Evolutionary conservation across 225 moss, liverwort and hornwort genomes (phyloP).

Genomic region (Pseudisothecium myosuroides): DNA sequence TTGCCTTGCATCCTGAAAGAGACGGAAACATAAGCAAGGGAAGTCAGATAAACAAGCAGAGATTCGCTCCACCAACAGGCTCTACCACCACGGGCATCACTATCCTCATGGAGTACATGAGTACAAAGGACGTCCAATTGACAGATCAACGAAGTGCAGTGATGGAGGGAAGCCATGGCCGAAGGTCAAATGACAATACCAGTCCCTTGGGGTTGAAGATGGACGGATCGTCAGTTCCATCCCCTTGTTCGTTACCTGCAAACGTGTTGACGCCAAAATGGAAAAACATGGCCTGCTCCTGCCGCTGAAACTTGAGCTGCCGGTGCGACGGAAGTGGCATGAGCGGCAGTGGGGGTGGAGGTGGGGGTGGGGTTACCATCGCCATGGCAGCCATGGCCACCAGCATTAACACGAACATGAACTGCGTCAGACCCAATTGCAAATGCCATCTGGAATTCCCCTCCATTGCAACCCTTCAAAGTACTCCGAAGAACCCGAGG

Average conservation of each 20-base stretch:
- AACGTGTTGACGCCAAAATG: conserved; percentile 94
- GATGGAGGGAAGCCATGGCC: neutral
- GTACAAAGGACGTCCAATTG: neutral
- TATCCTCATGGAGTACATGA: neutral
- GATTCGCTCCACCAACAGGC: neutral
- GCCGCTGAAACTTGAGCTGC: conserved; percentile 63
- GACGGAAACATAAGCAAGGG: neutral
- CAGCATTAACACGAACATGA: neutral
- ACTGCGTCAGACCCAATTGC: neutral
- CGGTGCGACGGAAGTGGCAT: conserved; percentile 57
- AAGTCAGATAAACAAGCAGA: neutral
- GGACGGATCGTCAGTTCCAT: conserved; percentile 57
- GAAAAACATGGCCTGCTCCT: conserved; percentile 70
- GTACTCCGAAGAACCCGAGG: neutral
- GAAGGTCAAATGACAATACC: conserved; percentile 23
- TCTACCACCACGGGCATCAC: neutral
- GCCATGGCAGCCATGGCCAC: conserved; percentile 3
- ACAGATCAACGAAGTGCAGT: neutral
- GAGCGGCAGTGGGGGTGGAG: conserved; percentile 55
- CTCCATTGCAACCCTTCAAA: neutral
- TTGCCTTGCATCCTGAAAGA: conserved; percentile 50
- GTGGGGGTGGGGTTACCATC: neutral
- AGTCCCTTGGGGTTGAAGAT: conserved; percentile 54
- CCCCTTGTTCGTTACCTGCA: conserved; percentile 59
- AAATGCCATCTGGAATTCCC: neutral